Percentiles rank a stretch among this genome's conserved stretches.
phyloP scores from a whole-genome alignment of 2,329 filamentous ascomycete species.

The Septoria petroselini region DNA sequence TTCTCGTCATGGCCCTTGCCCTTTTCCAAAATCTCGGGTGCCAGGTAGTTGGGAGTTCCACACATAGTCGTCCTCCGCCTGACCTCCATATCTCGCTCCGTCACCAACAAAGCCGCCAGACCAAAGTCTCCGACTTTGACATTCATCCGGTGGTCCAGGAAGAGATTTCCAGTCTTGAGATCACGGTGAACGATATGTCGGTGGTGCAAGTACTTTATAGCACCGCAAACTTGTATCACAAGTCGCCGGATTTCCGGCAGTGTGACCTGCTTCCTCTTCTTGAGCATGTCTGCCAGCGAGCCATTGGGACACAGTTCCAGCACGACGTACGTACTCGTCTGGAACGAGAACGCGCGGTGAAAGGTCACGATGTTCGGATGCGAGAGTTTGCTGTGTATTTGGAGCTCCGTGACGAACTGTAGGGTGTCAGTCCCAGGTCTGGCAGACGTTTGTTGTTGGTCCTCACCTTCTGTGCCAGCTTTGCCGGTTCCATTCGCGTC shows the following conservation, averaged over 20 bases:
- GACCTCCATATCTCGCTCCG: slow-evolving; percentile 82
- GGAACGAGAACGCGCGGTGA: slow-evolving; percentile 86
- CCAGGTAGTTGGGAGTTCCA: slow-evolving; percentile 97
- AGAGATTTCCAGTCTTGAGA: slow-evolving; percentile 97
- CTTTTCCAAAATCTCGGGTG: slow-evolving; percentile 92
- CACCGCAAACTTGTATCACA: slow-evolving; percentile 89
- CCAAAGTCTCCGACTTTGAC: slow-evolving; percentile 98
- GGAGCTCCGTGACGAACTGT: slow-evolving; percentile 75
- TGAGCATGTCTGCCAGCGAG: slow-evolving; percentile 96
- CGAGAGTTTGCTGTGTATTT: slow-evolving; percentile 97
- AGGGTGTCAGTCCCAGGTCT: slow-evolving; percentile 1
- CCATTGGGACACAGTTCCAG: slow-evolving; percentile 93
- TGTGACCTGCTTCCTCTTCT: slow-evolving; percentile 82
- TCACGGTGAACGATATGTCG: slow-evolving; percentile 96
- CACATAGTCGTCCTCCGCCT: slow-evolving; percentile 85
- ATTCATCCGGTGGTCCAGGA: slow-evolving; percentile 91
- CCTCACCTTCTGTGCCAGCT: slow-evolving; percentile 76
- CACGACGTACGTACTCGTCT: slow-evolving; percentile 86
- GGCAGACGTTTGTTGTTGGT: background rate
- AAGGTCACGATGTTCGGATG: slow-evolving; percentile 97
- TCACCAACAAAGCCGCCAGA: slow-evolving; percentile 84
- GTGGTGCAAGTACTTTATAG: slow-evolving; percentile 95
- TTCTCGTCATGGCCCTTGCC: slow-evolving; percentile 95
- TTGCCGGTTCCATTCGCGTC: slow-evolving; percentile 71
- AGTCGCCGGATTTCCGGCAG: slow-evolving; percentile 93